A percentile compares a stretch with the other conserved stretches of the same genome.
Evolutionary conservation across 2,329 filamentous ascomycete genomes (phyloP).

Genomic region (Byssothecium circinans): DNA sequence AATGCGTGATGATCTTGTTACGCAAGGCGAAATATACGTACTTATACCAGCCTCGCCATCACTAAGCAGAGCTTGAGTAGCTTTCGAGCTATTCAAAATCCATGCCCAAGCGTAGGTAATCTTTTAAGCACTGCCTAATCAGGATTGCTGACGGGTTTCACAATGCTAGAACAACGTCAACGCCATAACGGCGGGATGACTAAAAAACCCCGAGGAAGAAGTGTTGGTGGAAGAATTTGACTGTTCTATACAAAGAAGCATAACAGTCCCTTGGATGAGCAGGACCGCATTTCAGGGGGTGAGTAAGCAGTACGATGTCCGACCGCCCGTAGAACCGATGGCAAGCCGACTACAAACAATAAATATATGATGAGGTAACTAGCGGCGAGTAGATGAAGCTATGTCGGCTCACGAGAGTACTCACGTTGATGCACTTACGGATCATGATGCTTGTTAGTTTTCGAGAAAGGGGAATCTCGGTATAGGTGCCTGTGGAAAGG

Average conservation of each 20-base stretch:
- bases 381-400: neutral
- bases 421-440: neutral
- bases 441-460: too few relatives aligned
- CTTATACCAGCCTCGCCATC: neutral
- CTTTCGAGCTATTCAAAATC: neutral
- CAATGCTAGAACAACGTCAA: neutral
- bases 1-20: neutral
- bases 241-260: neutral
- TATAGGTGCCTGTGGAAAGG: too few relatives aligned
- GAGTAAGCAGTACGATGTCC: slow-evolving; percentile 1
- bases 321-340: neutral
- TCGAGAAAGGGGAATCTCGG: too few relatives aligned
- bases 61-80: neutral
- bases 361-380: neutral
- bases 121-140: neutral
- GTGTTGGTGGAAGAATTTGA: neutral
- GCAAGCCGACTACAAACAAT: neutral
- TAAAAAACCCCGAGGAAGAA: neutral
- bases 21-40: neutral
- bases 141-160: neutral
- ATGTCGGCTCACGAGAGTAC: neutral
- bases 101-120: too few relatives aligned
- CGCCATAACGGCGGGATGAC: neutral
- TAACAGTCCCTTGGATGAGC: neutral
- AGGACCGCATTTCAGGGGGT: neutral